Conservation (phyloP, 129 eudicot species). For the Flaveria ramosissima region DNA sequence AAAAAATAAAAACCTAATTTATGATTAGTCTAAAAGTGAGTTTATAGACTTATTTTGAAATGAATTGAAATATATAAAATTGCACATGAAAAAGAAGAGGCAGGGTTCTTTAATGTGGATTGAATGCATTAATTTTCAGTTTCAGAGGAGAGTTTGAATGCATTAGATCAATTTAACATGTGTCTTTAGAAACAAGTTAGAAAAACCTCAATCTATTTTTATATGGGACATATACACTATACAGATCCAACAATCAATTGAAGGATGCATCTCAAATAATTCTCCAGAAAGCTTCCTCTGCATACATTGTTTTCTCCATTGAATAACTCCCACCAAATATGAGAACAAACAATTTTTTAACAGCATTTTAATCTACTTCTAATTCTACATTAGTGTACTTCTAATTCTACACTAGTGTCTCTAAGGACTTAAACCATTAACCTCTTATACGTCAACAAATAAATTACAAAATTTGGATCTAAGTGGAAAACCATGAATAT, state of each 20-base stretch:
- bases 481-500: neutral
- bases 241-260: neutral
- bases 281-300: neutral
- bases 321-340: neutral
- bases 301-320: neutral
- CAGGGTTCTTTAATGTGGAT: neutral
- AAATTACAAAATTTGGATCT: neutral
- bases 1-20: neutral
- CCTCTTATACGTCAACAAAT: neutral
- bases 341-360: no score
- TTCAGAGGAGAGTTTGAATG: neutral
- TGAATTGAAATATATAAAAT: neutral
- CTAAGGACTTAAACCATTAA: no score
- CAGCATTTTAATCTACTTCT: no score
- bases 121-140: neutral
- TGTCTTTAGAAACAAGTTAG: neutral
- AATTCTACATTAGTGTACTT: no score
- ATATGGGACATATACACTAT: neutral
- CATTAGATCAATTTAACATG: neutral
- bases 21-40: neutral
- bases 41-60: neutral
- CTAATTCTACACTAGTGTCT: no score
- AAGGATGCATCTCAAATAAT: neutral
- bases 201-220: neutral
- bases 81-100: neutral